phyloP scores from a whole-genome alignment of 2,329 filamentous ascomycete genomes.

The Ascochyta pisi region DNA sequence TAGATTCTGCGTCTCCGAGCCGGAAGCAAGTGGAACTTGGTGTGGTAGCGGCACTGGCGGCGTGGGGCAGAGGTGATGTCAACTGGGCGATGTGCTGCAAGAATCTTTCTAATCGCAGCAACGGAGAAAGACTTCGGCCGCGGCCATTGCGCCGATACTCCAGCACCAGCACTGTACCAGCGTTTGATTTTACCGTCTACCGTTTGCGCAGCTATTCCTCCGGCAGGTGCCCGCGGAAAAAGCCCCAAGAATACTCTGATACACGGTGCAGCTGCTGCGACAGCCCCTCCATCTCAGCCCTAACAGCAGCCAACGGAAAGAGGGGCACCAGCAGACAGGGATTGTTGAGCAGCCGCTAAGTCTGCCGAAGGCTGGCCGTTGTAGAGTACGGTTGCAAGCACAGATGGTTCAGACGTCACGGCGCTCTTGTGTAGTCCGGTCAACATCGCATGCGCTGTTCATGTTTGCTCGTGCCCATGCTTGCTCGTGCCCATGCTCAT shows the following conservation, averaged over 20 bases:
- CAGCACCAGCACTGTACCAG: slow-evolving; percentile 13
- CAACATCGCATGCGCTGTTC: background rate
- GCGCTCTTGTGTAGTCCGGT: slow-evolving; percentile 1
- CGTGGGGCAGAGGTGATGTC: slow-evolving; percentile 41
- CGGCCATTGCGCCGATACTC: slow-evolving; percentile 32
- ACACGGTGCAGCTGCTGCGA: slow-evolving; percentile 16
- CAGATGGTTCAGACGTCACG: slow-evolving; percentile 6
- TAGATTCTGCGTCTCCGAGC: slow-evolving; percentile 36
- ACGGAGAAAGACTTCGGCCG: slow-evolving; percentile 40
- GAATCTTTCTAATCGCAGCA: slow-evolving; percentile 32
- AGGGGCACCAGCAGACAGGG: slow-evolving; percentile 19
- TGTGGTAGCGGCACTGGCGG: slow-evolving; percentile 33
- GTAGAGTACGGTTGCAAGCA: slow-evolving; percentile 9
- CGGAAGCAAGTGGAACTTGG: slow-evolving; percentile 34
- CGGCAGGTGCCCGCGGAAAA: slow-evolving; percentile 13
- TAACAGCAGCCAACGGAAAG: slow-evolving; percentile 15
- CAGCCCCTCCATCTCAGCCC: slow-evolving; percentile 21
- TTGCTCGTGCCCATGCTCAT: background rate
- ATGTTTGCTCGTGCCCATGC: background rate
- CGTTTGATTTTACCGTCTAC: slow-evolving; percentile 16
- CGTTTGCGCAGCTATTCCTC: slow-evolving; percentile 9
- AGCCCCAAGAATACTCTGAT: slow-evolving; percentile 23
- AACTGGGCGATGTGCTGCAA: slow-evolving; percentile 29
- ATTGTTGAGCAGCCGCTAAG: slow-evolving; percentile 20
- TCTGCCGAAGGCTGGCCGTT: slow-evolving; percentile 24